These are phyloP conservation scores for Jamesozyma gamospora DNA, from an alignment of 805 yeast genomes.

Conservation along the genomic window DNA sequence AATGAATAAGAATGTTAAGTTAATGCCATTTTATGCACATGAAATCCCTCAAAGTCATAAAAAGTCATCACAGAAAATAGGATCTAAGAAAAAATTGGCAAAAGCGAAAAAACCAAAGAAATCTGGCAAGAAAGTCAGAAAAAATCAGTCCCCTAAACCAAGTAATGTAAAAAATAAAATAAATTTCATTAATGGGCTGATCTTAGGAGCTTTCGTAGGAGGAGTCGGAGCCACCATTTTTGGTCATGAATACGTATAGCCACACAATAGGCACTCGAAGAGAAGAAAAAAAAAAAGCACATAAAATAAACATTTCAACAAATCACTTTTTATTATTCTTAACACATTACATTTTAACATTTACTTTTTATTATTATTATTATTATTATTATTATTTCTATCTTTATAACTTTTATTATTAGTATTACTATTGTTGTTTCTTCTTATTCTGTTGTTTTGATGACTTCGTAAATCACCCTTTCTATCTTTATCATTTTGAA, in stretches of 20 bases:
- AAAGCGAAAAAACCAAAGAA: not conserved
- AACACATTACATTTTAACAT: not conserved
- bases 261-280: too few relatives aligned
- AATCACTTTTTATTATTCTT: not conserved
- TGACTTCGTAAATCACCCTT: not conserved
- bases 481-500: constrained; percentile 6
- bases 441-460: constrained; percentile 6
- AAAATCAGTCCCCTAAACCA: constrained; percentile 2
- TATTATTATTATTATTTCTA: constrained; percentile 1
- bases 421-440: constrained; percentile 10
- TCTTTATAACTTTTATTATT: constrained; percentile 6
- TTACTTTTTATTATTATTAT: constrained; percentile 2
- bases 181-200: constrained; percentile 2
- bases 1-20: not conserved
- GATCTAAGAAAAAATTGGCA: not conserved
- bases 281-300: not conserved
- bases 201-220: constrained; percentile 2
- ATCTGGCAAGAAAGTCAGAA: constrained; percentile 11
- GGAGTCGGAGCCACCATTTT: not conserved
- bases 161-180: not conserved
- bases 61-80: not conserved
- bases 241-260: too few relatives aligned
- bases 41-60: not conserved
- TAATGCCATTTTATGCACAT: not conserved
- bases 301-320: too few relatives aligned